These are phyloP conservation scores for Beta macrorhiza DNA, from an alignment of 179 eudicot genomes.

Conservation along the genomic window DNA sequence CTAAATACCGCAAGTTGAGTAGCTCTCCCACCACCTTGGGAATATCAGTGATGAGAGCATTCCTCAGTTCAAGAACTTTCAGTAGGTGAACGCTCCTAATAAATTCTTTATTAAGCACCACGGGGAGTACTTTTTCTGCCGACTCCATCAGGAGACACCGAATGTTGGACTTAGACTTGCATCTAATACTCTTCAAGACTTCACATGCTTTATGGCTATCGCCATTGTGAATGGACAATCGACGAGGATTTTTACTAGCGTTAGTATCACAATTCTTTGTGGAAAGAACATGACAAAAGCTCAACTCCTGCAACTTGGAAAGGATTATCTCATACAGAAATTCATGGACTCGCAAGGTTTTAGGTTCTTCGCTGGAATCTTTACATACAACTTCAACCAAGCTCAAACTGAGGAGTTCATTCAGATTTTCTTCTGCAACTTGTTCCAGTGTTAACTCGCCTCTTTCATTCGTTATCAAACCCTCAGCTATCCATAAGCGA, in stretches of 20 bases:
- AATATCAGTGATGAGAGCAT: constrained; percentile 21
- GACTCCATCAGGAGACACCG: constrained; percentile 18
- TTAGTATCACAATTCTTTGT: background rate
- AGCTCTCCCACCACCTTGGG: constrained; percentile 29
- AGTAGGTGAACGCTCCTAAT: constrained; percentile 7
- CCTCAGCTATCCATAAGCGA: constrained; percentile 43
- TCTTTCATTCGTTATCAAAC: constrained; percentile 12
- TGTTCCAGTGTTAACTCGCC: constrained; percentile 24
- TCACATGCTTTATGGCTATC: background rate
- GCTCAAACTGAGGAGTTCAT: constrained; percentile 27
- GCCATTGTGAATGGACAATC: constrained; percentile 11
- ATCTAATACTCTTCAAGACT: background rate
- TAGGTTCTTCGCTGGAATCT: constrained; percentile 18
- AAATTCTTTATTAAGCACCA: constrained; percentile 3
- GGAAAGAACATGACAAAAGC: constrained; percentile 21
- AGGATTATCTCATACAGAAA: constrained; percentile 30
- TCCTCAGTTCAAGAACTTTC: constrained; percentile 32
- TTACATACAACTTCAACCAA: constrained; percentile 24
- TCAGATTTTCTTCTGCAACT: constrained; percentile 31
- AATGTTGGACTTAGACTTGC: constrained; percentile 17
- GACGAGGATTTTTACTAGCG: background rate
- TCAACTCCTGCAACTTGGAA: constrained; percentile 24
- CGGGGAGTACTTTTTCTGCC: background rate
- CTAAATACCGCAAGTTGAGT: constrained; percentile 29
- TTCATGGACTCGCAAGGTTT: constrained; percentile 25